Percentiles rank a stretch among this genome's conserved stretches.
These are phyloP conservation scores for Arthrobotrys musiformis DNA, from an alignment of 2,329 filamentous ascomycete genomes.

Conservation along the genomic window DNA sequence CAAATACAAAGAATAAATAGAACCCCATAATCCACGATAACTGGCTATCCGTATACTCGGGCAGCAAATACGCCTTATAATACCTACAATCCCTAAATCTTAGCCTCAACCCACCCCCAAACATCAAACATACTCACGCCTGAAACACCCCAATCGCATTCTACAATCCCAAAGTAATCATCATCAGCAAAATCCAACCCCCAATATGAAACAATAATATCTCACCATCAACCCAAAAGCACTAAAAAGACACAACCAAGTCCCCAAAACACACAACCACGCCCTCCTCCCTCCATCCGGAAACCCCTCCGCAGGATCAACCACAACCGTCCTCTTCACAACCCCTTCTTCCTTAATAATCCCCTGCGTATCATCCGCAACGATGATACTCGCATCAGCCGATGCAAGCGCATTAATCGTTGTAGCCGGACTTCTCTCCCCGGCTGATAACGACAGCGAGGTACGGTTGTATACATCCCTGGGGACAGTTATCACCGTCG, in stretches of 20 bases:
- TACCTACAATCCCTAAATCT: constrained; percentile 15
- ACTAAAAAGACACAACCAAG: constrained; percentile 51
- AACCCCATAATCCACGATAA: constrained; percentile 49
- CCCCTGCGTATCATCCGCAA: constrained; percentile 23
- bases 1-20: constrained; percentile 52
- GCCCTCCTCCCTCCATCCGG: constrained; percentile 47
- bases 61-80: constrained; percentile 49
- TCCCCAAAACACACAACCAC: constrained; percentile 49
- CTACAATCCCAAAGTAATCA: neutral
- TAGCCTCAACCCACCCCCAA: neutral
- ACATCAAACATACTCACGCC: constrained; percentile 19
- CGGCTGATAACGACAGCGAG: constrained; percentile 13
- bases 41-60: constrained; percentile 52
- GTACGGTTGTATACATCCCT: neutral
- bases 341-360: constrained; percentile 15
- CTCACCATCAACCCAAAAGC: constrained; percentile 51
- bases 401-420: constrained; percentile 36
- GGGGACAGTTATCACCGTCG: neutral
- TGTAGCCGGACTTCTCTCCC: constrained; percentile 37
- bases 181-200: too few relatives aligned
- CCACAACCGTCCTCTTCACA: constrained; percentile 11
- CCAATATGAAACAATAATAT: neutral
- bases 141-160: constrained; percentile 53
- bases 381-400: constrained; percentile 38
- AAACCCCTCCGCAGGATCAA: constrained; percentile 35